phyloP scores from a whole-genome alignment of 192 early-diverging fungal genomes.

The Dissophora ornata region DNA sequence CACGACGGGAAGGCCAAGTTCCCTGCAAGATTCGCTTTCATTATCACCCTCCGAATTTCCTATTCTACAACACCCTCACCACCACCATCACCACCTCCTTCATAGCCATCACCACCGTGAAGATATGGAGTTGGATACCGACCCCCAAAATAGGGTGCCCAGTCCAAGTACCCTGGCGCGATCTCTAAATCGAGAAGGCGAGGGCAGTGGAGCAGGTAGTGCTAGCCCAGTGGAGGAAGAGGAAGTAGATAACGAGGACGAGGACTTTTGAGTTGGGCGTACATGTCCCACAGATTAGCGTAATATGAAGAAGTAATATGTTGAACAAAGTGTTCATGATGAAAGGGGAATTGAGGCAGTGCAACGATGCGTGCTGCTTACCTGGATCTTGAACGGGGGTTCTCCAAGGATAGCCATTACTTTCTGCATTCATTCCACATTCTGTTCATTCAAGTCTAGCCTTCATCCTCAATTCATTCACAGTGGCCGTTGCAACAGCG shows the following conservation, averaged over 20 bases:
- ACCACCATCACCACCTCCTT: constrained; percentile 7
- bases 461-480: too few relatives aligned
- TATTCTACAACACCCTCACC: constrained; percentile 20
- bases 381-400: too few relatives aligned
- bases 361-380: too few relatives aligned
- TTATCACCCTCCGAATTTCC: background rate
- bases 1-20: background rate
- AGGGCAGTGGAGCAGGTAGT: constrained; percentile 33
- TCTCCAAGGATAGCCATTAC: too few relatives aligned
- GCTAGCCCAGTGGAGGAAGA: constrained; percentile 26
- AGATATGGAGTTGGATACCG: constrained; percentile 19
- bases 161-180: constrained; percentile 25
- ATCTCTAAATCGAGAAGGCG: constrained; percentile 21
- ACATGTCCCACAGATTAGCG: too few relatives aligned
- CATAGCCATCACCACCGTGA: background rate
- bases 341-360: too few relatives aligned
- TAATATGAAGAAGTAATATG: too few relatives aligned
- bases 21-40: constrained; percentile 3
- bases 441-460: too few relatives aligned
- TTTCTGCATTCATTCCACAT: too few relatives aligned
- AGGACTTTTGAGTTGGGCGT: too few relatives aligned
- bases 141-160: background rate
- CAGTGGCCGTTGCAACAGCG: background rate
- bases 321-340: too few relatives aligned
- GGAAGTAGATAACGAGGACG: constrained; percentile 4